Evolutionary conservation across 2,329 filamentous ascomycete genomes (phyloP).

Genomic region (Acrocalymma vagum): DNA sequence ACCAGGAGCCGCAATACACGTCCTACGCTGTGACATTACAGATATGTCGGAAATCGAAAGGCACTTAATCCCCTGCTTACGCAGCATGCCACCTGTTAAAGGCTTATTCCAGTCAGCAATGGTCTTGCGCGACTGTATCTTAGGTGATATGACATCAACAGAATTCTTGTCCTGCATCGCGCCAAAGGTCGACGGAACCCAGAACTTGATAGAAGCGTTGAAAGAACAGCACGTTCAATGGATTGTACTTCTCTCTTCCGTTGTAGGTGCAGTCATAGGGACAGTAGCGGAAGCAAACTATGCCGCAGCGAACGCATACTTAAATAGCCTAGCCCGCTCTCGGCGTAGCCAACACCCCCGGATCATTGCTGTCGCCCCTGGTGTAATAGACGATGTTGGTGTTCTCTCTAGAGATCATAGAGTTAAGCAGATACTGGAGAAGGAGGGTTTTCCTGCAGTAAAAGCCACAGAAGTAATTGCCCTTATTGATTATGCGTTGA

Average conservation of each 20-base stretch:
- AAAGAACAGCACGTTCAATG: slow-evolving; percentile 19
- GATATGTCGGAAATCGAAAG: slow-evolving; percentile 10
- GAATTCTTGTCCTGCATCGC: slow-evolving; percentile 11
- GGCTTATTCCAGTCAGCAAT: slow-evolving; percentile 25
- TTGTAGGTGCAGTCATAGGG: slow-evolving; percentile 8
- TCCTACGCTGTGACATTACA: too few relatives aligned
- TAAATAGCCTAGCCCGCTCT: slow-evolving; percentile 48
- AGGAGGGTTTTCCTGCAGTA: too few relatives aligned
- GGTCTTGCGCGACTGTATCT: slow-evolving; percentile 16
- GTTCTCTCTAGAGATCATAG: too few relatives aligned
- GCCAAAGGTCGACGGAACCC: slow-evolving; percentile 41
- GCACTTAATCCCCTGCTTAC: neutral
- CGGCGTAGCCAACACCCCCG: slow-evolving; percentile 44
- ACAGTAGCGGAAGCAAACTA: slow-evolving; percentile 19
- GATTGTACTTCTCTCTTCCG: slow-evolving; percentile 24
- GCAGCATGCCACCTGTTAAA: slow-evolving; percentile 11
- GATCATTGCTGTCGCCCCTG: slow-evolving; percentile 48
- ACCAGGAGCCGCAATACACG: too few relatives aligned
- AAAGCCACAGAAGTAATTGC: too few relatives aligned
- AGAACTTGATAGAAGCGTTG: slow-evolving; percentile 25
- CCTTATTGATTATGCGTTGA: too few relatives aligned
- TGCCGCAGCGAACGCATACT: slow-evolving; percentile 40
- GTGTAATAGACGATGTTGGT: slow-evolving; percentile 51
- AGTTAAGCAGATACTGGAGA: too few relatives aligned
- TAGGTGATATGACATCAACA: too few relatives aligned